Percentiles rank a stretch among this genome's conserved stretches.
These are phyloP conservation scores for Cystoderma amianthinum DNA, from an alignment of 768 basidiomycete species.

Conservation along the genomic window DNA sequence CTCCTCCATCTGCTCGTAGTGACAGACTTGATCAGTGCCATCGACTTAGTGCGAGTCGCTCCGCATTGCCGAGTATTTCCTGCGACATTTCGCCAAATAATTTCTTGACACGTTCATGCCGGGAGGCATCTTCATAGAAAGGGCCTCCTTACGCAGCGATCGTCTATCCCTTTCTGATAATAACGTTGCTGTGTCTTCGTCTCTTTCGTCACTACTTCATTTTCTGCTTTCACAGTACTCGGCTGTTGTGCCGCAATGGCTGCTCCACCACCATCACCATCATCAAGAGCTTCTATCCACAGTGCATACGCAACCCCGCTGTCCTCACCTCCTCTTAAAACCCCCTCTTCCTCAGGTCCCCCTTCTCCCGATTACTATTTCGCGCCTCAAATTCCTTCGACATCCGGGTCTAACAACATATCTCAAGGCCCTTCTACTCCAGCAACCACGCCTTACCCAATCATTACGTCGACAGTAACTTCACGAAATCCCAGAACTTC, in stretches of 20 bases:
- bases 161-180: not conserved
- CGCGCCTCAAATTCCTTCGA: conserved; percentile 1
- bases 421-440: not conserved
- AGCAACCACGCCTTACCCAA: conserved; percentile 8
- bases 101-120: conserved; percentile 1
- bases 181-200: too few relatives aligned
- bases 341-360: conserved; percentile 1
- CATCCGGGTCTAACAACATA: conserved; percentile 1
- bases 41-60: too few relatives aligned
- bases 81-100: not conserved
- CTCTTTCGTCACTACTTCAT: too few relatives aligned
- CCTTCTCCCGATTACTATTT: conserved; percentile 6
- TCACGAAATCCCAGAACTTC: conserved; percentile 5
- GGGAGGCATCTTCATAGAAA: not conserved
- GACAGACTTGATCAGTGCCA: too few relatives aligned
- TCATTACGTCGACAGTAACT: conserved; percentile 14
- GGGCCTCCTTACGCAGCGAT: not conserved
- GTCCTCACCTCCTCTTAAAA: not conserved
- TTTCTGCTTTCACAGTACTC: conserved; percentile 1
- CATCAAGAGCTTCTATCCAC: not conserved
- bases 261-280: not conserved
- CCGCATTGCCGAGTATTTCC: not conserved
- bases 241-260: not conserved
- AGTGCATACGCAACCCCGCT: not conserved
- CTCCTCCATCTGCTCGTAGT: too few relatives aligned